Evolutionary conservation across 1,139 yeast genomes (phyloP).

Genomic region (Protomyces pachydermus): DNA sequence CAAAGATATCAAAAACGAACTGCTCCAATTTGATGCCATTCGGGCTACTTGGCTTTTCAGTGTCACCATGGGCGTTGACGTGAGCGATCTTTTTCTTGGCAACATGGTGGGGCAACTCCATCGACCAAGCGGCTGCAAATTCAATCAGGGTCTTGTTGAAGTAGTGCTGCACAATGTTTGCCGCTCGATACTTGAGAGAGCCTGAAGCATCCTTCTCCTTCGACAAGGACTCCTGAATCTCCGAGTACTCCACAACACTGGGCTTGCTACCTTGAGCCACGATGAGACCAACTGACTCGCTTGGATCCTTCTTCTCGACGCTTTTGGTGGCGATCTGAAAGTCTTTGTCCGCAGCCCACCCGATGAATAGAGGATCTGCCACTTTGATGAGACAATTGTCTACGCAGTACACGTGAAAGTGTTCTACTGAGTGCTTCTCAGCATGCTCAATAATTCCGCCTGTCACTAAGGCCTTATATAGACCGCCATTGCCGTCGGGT

Average conservation of each 20-base stretch:
- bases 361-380: conserved; percentile 90
- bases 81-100: conserved; percentile 84
- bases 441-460: conserved; percentile 68
- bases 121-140: conserved; percentile 62
- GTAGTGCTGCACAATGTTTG: conserved; percentile 95
- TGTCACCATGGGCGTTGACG: conserved; percentile 50
- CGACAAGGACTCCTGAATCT: conserved; percentile 71
- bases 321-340: conserved; percentile 87
- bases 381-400: conserved; percentile 89
- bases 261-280: conserved; percentile 64
- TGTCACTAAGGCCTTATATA: conserved; percentile 73
- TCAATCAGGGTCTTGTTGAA: conserved; percentile 71
- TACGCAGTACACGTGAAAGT: conserved; percentile 93
- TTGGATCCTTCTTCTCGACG: conserved; percentile 84
- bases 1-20: conserved; percentile 94
- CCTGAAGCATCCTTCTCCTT: conserved; percentile 34
- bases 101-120: conserved; percentile 82
- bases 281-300: conserved; percentile 86
- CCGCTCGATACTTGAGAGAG: conserved; percentile 76
- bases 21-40: conserved; percentile 95
- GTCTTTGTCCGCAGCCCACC: conserved; percentile 62
- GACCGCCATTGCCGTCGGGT: conserved; percentile 98
- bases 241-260: conserved; percentile 92
- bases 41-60: conserved; percentile 59
- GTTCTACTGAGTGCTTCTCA: conserved; percentile 65